Evolutionary conservation across 2,329 filamentous ascomycete species (phyloP).

Genomic region (Diaporthe caulivora): DNA sequence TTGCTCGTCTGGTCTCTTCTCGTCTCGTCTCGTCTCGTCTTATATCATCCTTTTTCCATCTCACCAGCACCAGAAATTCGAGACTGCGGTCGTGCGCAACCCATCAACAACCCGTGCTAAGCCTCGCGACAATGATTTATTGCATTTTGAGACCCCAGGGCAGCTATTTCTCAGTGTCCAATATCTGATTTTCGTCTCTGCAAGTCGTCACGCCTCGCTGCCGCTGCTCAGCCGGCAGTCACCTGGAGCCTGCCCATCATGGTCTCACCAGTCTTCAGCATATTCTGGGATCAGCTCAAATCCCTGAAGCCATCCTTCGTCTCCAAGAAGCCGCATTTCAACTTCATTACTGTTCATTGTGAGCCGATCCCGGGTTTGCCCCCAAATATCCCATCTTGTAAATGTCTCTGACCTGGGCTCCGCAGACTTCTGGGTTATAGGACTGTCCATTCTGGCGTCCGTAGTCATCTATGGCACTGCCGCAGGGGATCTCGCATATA

Average conservation of each 20-base stretch:
- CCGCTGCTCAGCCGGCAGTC: background rate
- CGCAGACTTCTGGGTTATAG: constrained; percentile 83
- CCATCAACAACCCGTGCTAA: background rate
- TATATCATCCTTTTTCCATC: constrained; percentile 10
- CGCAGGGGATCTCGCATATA: constrained; percentile 75
- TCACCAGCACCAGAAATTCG: background rate
- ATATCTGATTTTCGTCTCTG: constrained; percentile 1
- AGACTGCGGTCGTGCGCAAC: background rate
- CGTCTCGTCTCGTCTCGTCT: constrained; percentile 28
- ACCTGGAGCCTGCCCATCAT: constrained; percentile 30
- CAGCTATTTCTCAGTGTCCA: constrained; percentile 28
- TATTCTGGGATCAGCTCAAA: constrained; percentile 58
- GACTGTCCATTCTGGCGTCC: constrained; percentile 79
- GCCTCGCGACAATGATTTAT: constrained; percentile 32
- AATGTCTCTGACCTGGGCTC: background rate
- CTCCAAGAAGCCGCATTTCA: constrained; percentile 76
- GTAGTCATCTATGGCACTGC: constrained; percentile 77
- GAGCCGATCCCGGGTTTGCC: constrained; percentile 49
- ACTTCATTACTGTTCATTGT: constrained; percentile 88
- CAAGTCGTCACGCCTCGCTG: background rate
- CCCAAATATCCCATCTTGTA: background rate
- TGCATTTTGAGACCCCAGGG: constrained; percentile 22
- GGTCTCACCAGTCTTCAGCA: constrained; percentile 38
- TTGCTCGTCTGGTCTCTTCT: background rate
- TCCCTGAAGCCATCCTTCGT: constrained; percentile 68